A percentile compares a stretch with the other conserved stretches of the same genome.
These are phyloP conservation scores for Talaromyces pinophilus DNA, from an alignment of 2,329 filamentous ascomycete genomes.

Conservation along the genomic window DNA sequence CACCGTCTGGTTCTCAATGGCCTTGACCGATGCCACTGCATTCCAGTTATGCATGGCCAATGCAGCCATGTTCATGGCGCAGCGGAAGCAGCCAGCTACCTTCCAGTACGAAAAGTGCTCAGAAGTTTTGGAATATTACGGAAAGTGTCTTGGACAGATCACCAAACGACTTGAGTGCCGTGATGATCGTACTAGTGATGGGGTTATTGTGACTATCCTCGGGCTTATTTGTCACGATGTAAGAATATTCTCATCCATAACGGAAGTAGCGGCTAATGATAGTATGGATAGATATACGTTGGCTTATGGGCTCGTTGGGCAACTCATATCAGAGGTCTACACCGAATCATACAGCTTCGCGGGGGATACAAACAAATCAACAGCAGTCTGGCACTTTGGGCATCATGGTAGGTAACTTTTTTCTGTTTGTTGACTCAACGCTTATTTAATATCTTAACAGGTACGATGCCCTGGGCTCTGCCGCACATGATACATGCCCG, in stretches of 20 bases:
- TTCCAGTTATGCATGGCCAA: conserved; percentile 31
- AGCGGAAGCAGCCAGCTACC: conserved; percentile 23
- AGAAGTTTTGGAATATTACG: conserved; percentile 29
- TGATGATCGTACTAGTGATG: conserved; percentile 25
- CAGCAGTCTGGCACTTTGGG: conserved; percentile 16
- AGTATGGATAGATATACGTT: conserved; percentile 24
- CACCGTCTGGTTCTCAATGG: conserved; percentile 33
- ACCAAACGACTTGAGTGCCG: conserved; percentile 26
- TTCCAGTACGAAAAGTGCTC: conserved; percentile 28
- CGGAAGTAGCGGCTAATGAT: background rate
- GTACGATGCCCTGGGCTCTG: conserved; percentile 18
- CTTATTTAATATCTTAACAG: background rate
- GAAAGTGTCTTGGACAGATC: conserved; percentile 27
- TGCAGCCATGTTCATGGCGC: conserved; percentile 31
- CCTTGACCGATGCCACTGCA: conserved; percentile 29
- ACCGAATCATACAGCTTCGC: conserved; percentile 26
- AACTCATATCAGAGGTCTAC: conserved; percentile 29
- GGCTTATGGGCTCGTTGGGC: conserved; percentile 28
- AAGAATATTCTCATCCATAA: background rate
- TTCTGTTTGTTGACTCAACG: background rate
- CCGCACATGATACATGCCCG: conserved; percentile 9
- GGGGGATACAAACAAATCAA: conserved; percentile 26
- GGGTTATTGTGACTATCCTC: conserved; percentile 27
- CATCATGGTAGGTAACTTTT: conserved; percentile 13
- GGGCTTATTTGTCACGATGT: conserved; percentile 33